Conservation (phyloP, 495 filamentous ascomycete genomes). For the Entonaema liquescens region DNA sequence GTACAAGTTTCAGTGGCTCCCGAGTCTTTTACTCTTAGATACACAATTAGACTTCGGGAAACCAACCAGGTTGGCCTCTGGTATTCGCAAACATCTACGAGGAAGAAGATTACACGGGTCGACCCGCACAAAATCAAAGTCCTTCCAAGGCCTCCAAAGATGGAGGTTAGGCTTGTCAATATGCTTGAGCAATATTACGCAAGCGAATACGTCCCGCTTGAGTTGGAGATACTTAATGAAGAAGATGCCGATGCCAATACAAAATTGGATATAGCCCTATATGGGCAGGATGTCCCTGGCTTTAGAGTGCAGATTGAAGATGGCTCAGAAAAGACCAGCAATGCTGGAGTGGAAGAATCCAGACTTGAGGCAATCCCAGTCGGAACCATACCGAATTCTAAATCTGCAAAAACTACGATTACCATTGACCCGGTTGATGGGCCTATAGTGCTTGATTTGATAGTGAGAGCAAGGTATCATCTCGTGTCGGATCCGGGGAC, state of each 20-base stretch:
- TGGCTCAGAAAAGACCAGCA: slow-evolving; percentile 44
- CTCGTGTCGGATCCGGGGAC: slow-evolving; percentile 84
- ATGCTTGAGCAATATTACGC: slow-evolving; percentile 79
- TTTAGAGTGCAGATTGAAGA: slow-evolving; percentile 54
- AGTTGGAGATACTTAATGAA: slow-evolving; percentile 77
- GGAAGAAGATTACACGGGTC: slow-evolving; percentile 57
- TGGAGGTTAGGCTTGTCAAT: slow-evolving; percentile 72
- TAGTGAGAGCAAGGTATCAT: slow-evolving; percentile 77
- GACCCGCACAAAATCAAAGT: slow-evolving; percentile 68
- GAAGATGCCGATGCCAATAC: slow-evolving; percentile 82
- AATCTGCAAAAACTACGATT: slow-evolving; percentile 52
- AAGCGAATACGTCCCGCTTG: slow-evolving; percentile 74
- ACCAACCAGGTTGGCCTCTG: slow-evolving; percentile 56
- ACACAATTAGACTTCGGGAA: slow-evolving; percentile 64
- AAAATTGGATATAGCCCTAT: slow-evolving; percentile 71
- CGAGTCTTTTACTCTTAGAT: slow-evolving; percentile 73
- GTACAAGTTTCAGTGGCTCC: slow-evolving; percentile 69
- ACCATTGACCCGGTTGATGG: slow-evolving; percentile 58
- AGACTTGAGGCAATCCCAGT: slow-evolving; percentile 47
- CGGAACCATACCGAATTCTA: slow-evolving; percentile 60
- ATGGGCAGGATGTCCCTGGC: slow-evolving; percentile 65
- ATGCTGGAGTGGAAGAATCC: slow-evolving; percentile 46
- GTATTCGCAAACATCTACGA: slow-evolving; percentile 61
- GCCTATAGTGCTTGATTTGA: slow-evolving; percentile 72
- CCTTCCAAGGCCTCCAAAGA: slow-evolving; percentile 89